Evolutionary conservation across 176 grass and related monocot genomes (phyloP), one percentile per base, ranked within the genome.

Genomic region (Zizania latifolia): DNA sequence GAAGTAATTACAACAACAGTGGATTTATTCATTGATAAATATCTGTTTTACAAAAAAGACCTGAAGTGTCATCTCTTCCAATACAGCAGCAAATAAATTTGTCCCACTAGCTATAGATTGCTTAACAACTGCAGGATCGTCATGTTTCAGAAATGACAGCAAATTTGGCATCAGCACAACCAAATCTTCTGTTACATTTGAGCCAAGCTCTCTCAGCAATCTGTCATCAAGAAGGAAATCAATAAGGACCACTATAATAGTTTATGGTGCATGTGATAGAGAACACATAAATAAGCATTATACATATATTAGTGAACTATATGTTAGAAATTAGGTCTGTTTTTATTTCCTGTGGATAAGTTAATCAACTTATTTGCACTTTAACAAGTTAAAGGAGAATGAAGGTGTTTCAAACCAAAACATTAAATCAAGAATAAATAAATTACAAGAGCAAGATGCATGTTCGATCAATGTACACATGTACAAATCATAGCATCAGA

Each of bases 1-100:
- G 84, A 79, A 78, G 43, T 62, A 80, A 62, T 93, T 89, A 90
- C 92, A 86, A 56, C 67, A 94, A 69, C 58, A 39, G 76, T 71
- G 80, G 33, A 91, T 82, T 88, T 72, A 90, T 88, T 81, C 82
- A 86, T 83, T 82, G 31, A 92, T 90, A 82, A 72, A 84, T 86
- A 89, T 85, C 82, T 85, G 89, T 91, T 91, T 90, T 91, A 91
- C 86, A 89, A 92, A 90, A 92, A 88, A 65, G 89, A 99, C 96
- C 96, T 99, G 96, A 90, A 95, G 92, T 95, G 87, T 24, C 90
- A 99, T 95, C 88, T 95, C 84, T 88, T 99, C 82, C 83, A 99
- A 95, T 90, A 99, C 92, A 99, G 89, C 86, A 74, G 86, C 89
- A 95, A 95, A 86, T 78, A 99, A 92, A 89, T 81, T 84, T 88